Percentiles rank a stretch among this genome's conserved stretches.
Conservation (phyloP, 345 rosid genomes). For the Zanthoxylum bungeanum region DNA sequence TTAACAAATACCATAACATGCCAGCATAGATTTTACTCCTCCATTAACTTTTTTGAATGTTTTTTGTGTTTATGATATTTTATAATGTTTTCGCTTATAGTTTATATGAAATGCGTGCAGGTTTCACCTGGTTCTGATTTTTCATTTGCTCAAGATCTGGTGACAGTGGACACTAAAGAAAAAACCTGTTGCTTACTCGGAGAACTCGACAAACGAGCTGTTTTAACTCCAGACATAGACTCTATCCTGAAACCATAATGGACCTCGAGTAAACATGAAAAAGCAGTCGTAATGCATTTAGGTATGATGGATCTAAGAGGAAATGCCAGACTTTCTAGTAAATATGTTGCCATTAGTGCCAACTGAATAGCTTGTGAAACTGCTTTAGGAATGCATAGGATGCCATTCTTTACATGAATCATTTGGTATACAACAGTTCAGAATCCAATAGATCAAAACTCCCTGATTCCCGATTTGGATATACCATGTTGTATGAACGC, state of each 20-base stretch:
- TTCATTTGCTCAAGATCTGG: conserved; percentile 43
- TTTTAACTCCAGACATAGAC: conserved; percentile 51
- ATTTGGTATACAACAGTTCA: not conserved
- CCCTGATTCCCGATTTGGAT: not conserved
- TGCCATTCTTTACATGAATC: not conserved
- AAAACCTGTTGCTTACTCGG: conserved; percentile 47
- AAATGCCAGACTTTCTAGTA: not conserved
- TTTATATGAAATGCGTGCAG: conserved; percentile 36
- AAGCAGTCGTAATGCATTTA: too few relatives aligned
- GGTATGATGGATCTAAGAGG: not conserved
- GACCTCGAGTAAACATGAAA: not conserved
- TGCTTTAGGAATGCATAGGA: not conserved
- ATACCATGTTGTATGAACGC: not conserved
- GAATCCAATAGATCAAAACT: not conserved
- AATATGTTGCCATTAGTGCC: not conserved
- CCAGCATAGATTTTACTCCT: too few relatives aligned
- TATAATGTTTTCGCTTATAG: not conserved
- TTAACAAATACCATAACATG: not conserved
- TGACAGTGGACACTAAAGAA: conserved; percentile 39
- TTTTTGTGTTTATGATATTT: too few relatives aligned
- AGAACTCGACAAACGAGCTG: conserved; percentile 42
- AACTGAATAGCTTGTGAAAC: not conserved
- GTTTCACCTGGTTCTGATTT: conserved; percentile 61
- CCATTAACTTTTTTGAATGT: too few relatives aligned
- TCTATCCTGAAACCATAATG: conserved; percentile 28